Evolutionary conservation across 2,329 filamentous ascomycete species (phyloP).

Genomic region (Cercospora canescens): DNA sequence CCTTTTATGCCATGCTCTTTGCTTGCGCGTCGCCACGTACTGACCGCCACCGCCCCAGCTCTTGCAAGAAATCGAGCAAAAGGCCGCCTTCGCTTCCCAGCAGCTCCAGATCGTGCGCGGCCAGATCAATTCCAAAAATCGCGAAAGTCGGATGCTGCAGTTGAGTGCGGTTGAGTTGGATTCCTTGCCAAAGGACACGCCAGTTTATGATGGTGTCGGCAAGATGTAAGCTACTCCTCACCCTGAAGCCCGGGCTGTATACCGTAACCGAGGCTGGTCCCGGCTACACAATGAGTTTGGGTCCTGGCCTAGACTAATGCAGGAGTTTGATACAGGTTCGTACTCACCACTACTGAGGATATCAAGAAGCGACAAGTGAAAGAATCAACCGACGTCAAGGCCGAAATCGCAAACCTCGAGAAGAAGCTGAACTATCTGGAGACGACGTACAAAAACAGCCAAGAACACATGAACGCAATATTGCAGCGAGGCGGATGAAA

Average conservation of each 20-base stretch:
- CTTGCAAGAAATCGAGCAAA: slow-evolving; percentile 89
- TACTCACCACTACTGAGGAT: slow-evolving; percentile 69
- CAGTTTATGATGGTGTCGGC: slow-evolving; percentile 90
- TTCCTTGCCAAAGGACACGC: slow-evolving; percentile 71
- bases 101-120: slow-evolving; percentile 84
- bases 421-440: slow-evolving; percentile 93
- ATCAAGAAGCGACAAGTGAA: slow-evolving; percentile 74
- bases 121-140: slow-evolving; percentile 81
- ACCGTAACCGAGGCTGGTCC: slow-evolving; percentile 12
- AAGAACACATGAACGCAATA: slow-evolving; percentile 87
- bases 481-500: slow-evolving; percentile 53
- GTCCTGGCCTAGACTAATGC: slow-evolving; percentile 17
- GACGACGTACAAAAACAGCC: slow-evolving; percentile 92
- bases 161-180: slow-evolving; percentile 81
- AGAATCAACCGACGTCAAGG: slow-evolving; percentile 73
- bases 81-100: slow-evolving; percentile 84
- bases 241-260: slow-evolving; percentile 1
- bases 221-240: slow-evolving; percentile 70
- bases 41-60: slow-evolving; percentile 56
- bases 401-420: slow-evolving; percentile 76
- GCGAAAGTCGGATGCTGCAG: slow-evolving; percentile 85
- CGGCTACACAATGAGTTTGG: slow-evolving; percentile 6
- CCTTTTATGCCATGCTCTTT: neutral
- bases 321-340: slow-evolving; percentile 66
- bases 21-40: neutral